Conservation (phyloP, 2,329 filamentous ascomycete species). For the Calonectria hongkongensis region DNA sequence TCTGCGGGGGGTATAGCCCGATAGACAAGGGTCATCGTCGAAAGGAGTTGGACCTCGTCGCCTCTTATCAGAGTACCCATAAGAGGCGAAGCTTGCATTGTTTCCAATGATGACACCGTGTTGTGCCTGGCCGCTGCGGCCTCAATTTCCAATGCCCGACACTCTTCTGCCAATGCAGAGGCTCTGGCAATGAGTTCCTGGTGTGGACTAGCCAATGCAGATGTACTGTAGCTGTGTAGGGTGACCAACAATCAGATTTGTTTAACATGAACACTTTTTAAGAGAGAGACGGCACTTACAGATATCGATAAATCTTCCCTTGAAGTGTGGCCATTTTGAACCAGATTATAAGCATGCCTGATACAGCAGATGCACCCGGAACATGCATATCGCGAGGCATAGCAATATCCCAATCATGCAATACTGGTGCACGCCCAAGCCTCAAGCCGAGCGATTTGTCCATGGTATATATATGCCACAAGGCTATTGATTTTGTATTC, state of each 20-base stretch:
- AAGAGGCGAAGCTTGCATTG: conserved; percentile 62
- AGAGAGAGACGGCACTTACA: conserved; percentile 53
- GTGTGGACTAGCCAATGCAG: conserved; percentile 63
- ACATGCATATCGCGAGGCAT: conserved; percentile 65
- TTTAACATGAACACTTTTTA: not conserved
- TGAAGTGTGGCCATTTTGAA: conserved; percentile 73
- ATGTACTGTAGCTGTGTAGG: conserved; percentile 66
- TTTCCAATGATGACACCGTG: conserved; percentile 61
- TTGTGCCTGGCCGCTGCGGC: conserved; percentile 59
- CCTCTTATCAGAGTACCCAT: conserved; percentile 66
- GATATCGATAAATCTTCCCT: conserved; percentile 74
- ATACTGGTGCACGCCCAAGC: conserved; percentile 74
- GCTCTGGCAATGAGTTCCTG: conserved; percentile 64
- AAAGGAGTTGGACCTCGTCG: conserved; percentile 69
- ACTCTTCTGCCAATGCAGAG: conserved; percentile 61
- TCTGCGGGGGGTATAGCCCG: conserved; percentile 69
- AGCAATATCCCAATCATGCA: conserved; percentile 77
- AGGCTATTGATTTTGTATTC: conserved; percentile 64
- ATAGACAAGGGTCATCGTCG: conserved; percentile 71
- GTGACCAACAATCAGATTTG: conserved; percentile 23
- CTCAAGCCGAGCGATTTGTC: conserved; percentile 76
- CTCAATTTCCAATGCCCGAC: conserved; percentile 60
- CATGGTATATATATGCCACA: conserved; percentile 73
- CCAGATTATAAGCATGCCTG: conserved; percentile 70
- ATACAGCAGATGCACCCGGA: conserved; percentile 61